Evolutionary conservation across 1,284 basidiomycete genomes (phyloP).

Genomic region (Cutaneotrichosporon sp.): DNA sequence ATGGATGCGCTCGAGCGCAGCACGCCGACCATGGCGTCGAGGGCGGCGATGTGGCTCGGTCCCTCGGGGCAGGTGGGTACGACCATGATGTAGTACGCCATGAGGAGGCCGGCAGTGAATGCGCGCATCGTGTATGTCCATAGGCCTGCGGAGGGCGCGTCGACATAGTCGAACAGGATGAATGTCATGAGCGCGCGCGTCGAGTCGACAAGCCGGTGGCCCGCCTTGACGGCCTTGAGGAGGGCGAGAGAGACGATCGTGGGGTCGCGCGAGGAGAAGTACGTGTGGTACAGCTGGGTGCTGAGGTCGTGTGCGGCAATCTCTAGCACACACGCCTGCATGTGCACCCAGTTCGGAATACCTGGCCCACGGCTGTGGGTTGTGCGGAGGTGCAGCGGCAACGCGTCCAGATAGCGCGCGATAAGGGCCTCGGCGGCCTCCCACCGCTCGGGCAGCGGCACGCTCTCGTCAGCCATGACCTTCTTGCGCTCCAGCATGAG

Average conservation of each 20-base stretch:
- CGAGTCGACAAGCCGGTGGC: slow-evolving; percentile 1
- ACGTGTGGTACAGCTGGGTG: slow-evolving; percentile 5
- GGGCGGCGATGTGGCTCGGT: slow-evolving; percentile 28
- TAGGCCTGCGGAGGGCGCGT: slow-evolving; percentile 9
- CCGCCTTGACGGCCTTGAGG: not conserved
- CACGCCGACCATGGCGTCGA: slow-evolving; percentile 38
- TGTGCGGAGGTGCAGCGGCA: not conserved
- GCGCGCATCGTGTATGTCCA: slow-evolving; percentile 14
- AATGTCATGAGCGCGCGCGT: slow-evolving; percentile 2
- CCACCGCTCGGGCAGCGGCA: slow-evolving; percentile 8
- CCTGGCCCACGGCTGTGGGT: slow-evolving; percentile 32
- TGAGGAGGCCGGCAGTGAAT: slow-evolving; percentile 23
- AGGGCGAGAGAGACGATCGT: slow-evolving; percentile 5
- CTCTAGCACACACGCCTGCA: slow-evolving; percentile 36
- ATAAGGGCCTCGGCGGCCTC: not conserved
- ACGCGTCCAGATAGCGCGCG: not conserved
- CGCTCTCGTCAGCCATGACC: slow-evolving; percentile 1
- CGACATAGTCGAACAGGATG: slow-evolving; percentile 11
- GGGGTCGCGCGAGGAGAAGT: slow-evolving; percentile 8
- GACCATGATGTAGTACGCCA: slow-evolving; percentile 47
- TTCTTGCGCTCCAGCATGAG: slow-evolving; percentile 1
- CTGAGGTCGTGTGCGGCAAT: slow-evolving; percentile 11
- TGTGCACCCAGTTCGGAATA: slow-evolving; percentile 43
- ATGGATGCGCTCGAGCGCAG: slow-evolving; percentile 1
- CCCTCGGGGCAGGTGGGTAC: slow-evolving; percentile 41